Evolutionary conservation across 1,284 basidiomycete genomes (phyloP).

Genomic region (Pyrrhoderma noxium): DNA sequence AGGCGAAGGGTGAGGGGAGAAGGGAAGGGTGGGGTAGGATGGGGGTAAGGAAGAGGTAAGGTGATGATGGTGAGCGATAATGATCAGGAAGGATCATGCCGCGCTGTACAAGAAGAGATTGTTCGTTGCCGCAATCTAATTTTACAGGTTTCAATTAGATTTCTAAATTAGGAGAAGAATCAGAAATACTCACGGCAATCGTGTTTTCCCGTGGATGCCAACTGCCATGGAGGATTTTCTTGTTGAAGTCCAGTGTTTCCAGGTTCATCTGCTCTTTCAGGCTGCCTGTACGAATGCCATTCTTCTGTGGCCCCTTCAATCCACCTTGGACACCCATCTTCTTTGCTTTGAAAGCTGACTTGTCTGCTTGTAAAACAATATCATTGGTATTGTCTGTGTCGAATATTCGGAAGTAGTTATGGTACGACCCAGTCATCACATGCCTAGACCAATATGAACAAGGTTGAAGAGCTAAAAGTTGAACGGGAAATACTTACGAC

Average conservation of each 20-base stretch:
- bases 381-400: conserved; percentile 88
- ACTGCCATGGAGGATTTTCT: conserved; percentile 97
- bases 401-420: conserved; percentile 99
- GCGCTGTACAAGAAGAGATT: conserved; percentile 86
- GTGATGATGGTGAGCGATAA: not conserved
- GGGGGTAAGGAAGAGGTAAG: not conserved
- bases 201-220: conserved; percentile 98
- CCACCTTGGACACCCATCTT: conserved; percentile 84
- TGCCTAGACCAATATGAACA: conserved; percentile 44
- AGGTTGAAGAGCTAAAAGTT: conserved; percentile 17
- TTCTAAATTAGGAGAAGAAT: conserved; percentile 3
- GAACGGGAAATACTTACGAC: conserved; percentile 55
- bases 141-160: conserved; percentile 14
- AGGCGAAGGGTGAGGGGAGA: not conserved
- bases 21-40: not conserved
- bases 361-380: conserved; percentile 96
- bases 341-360: conserved; percentile 99
- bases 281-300: conserved; percentile 56
- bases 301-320: conserved; percentile 60
- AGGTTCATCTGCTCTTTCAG: conserved; percentile 82
- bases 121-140: conserved; percentile 89
- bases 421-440: conserved; percentile 96
- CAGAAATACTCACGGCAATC: conserved; percentile 68
- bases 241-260: conserved; percentile 95
- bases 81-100: conserved; percentile 40